Evolutionary conservation across 2,329 filamentous ascomycete species (phyloP).

Genomic region (Gaeumannomyces tritici): DNA sequence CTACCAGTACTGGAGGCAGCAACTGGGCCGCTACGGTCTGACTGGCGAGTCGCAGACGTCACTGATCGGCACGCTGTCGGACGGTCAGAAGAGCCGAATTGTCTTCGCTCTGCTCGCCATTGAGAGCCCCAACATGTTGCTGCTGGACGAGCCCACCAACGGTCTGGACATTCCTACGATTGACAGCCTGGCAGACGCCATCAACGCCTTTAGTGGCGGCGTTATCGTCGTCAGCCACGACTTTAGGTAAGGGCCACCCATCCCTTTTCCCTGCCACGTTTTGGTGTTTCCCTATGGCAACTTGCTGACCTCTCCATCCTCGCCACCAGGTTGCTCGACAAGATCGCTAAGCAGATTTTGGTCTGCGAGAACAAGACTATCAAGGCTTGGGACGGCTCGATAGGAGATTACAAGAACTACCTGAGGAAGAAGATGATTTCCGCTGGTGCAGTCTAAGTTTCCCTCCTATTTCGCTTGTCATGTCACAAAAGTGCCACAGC

Average conservation of each 20-base stretch:
- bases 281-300: background rate
- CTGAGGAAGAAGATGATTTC: conserved; percentile 98
- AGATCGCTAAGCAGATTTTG: conserved; percentile 99
- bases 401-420: conserved; percentile 96
- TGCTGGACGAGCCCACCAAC: conserved; percentile 98
- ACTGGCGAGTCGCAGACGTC: conserved; percentile 91
- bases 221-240: conserved; percentile 98
- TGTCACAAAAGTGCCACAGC: conserved; percentile 1
- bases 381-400: conserved; percentile 76
- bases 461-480: background rate
- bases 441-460: conserved; percentile 66
- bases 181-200: conserved; percentile 92
- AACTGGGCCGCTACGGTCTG: conserved; percentile 90
- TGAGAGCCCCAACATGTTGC: conserved; percentile 91
- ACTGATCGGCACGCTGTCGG: conserved; percentile 94
- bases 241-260: conserved; percentile 65
- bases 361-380: conserved; percentile 98
- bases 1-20: conserved; percentile 98
- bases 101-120: conserved; percentile 95
- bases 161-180: conserved; percentile 98
- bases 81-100: conserved; percentile 96
- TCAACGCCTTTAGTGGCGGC: conserved; percentile 93
- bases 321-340: conserved; percentile 75
- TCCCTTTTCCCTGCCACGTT: background rate
- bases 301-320: conserved; percentile 10